Conservation (phyloP, 768 basidiomycete genomes). For the Tulasnella sp. region DNA sequence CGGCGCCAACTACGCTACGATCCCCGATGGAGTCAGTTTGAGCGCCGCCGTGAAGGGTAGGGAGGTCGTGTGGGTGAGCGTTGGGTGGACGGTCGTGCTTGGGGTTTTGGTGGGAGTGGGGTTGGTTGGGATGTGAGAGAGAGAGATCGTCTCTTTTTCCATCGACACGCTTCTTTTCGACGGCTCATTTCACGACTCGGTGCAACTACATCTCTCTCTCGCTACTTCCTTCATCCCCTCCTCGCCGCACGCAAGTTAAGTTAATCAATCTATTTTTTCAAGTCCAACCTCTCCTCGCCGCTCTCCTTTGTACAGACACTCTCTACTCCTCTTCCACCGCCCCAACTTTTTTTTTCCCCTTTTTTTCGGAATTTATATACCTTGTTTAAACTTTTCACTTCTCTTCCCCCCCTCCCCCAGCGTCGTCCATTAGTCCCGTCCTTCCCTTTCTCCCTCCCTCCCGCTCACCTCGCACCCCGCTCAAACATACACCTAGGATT, state of each 20-base stretch:
- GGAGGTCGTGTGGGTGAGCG: background rate
- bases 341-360: no score
- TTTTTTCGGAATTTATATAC: background rate
- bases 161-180: background rate
- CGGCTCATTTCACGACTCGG: background rate
- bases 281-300: no score
- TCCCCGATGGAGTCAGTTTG: background rate
- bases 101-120: background rate
- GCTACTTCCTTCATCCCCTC: background rate
- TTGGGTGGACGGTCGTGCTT: background rate
- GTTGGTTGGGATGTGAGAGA: background rate
- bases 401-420: no score
- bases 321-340: background rate
- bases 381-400: background rate
- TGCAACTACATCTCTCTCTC: background rate
- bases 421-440: background rate
- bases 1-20: conserved; percentile 10
- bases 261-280: background rate
- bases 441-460: background rate
- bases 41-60: background rate
- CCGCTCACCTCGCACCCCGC: background rate
- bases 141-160: no score
- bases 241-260: background rate
- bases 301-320: background rate
- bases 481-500: background rate